phyloP scores from a whole-genome alignment of 225 moss, liverwort and hornwort genomes.

The Rhytidiadelphus loreus region DNA sequence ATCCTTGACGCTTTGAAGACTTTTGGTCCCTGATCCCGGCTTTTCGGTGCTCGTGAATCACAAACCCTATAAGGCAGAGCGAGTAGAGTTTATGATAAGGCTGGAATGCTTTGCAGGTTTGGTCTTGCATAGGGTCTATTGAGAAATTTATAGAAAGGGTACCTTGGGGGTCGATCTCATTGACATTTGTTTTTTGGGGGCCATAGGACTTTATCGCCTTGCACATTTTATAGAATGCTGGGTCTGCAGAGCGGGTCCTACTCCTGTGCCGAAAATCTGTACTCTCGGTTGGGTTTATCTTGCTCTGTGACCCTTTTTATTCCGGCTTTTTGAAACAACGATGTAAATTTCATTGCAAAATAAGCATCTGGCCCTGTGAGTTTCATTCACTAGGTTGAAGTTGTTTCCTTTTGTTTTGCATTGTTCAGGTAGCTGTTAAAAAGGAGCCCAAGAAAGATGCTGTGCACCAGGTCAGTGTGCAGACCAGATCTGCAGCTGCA shows the following conservation, averaged over 20 bases:
- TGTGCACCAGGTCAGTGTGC: constrained; percentile 13
- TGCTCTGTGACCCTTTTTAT: too few species aligned
- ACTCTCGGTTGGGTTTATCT: neutral
- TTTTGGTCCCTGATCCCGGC: neutral
- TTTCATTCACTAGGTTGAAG: neutral
- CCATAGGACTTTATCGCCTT: neutral
- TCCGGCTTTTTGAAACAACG: neutral
- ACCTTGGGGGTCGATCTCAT: neutral
- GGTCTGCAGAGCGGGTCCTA: neutral
- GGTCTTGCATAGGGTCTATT: neutral
- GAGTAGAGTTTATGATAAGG: neutral
- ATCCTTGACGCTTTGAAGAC: neutral
- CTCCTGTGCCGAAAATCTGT: neutral
- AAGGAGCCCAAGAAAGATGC: constrained; percentile 22
- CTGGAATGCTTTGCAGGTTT: neutral
- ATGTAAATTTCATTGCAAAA: neutral
- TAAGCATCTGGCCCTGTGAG: neutral
- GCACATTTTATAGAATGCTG: neutral
- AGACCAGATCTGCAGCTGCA: constrained; percentile 5
- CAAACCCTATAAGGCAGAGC: neutral
- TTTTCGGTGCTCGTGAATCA: neutral
- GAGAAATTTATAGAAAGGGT: neutral
- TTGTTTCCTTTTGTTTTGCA: neutral
- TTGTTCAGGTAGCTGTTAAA: constrained; percentile 5
- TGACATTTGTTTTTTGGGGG: neutral